Evolutionary conservation across 805 yeast species (phyloP), one percentile per base, ranked within the genome.

Genomic region (Middelhovenomyces tepae): DNA sequence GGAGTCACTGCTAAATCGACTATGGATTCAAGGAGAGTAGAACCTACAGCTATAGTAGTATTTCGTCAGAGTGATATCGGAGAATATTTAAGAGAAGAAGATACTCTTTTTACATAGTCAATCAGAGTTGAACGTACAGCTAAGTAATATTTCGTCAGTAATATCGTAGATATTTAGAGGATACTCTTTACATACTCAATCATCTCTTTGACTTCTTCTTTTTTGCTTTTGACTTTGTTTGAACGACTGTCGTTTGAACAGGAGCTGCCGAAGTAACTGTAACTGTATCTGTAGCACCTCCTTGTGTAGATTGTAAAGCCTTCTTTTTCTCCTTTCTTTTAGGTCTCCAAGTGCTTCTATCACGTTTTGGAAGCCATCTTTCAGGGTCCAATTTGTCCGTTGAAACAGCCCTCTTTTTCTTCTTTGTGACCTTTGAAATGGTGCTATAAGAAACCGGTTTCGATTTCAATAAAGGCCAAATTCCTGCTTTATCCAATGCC

Each of bases 41-140:
- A 82, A 56, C 98, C 98, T 36, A 89, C 94, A 16, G 91, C 78
- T 16, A 87, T 91, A 32, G 95, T 89, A 10, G 94, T 94, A 3
- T 89, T 83, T 58, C 78, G 98, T 70, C 98, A 91, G 57, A 83
- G 93, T 45, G 98, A 91, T 65, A 84, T 91, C 45, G 98, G 98
- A 43, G 98, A 91, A 60, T 91, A 85, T 53, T 69, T 91, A 53
- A 86, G 98, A 71, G 97, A 91, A 51, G 98, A 91, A 67, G 97
- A 91, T 59, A 85, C 95, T 25, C 63, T 89, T 46, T 89, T 89
- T 54, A 83, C 95, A 16, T 86, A 65, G 22, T 17, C 11, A 16
- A 20, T 20, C 28, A 10, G 11, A 8, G 10, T 20, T 8, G 10
- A 20, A 20, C n/a, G n/a, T n/a, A 10, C 26, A 22, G 19, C 16